Conservation (phyloP, 495 filamentous ascomycete genomes). For the Aspergillus panamensis region DNA sequence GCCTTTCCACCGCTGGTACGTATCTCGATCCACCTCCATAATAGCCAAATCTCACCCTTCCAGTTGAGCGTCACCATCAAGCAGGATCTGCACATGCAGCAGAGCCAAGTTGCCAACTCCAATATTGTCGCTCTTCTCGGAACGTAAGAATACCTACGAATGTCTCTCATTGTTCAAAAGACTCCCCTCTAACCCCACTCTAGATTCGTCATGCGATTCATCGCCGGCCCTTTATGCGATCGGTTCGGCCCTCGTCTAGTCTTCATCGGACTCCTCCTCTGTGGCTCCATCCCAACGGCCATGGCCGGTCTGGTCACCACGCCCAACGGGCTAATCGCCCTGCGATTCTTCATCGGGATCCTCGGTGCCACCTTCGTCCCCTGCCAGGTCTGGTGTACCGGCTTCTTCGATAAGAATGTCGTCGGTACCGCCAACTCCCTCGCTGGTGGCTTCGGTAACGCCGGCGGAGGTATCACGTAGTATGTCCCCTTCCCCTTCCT, state of each 20-base stretch:
- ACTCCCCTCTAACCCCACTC: slow-evolving; percentile 20
- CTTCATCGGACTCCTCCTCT: slow-evolving; percentile 72
- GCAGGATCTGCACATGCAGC: slow-evolving; percentile 68
- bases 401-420: slow-evolving; percentile 93
- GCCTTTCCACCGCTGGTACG: slow-evolving; percentile 80
- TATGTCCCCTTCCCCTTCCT: slow-evolving; percentile 19
- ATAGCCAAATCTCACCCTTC: slow-evolving; percentile 3
- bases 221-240: slow-evolving; percentile 83
- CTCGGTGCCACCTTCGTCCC: slow-evolving; percentile 89
- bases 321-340: slow-evolving; percentile 65
- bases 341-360: slow-evolving; percentile 92
- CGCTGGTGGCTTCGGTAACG: slow-evolving; percentile 82
- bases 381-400: slow-evolving; percentile 94
- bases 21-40: slow-evolving; percentile 3
- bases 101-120: slow-evolving; percentile 75
- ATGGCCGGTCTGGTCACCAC: slow-evolving; percentile 73
- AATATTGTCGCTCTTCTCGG: slow-evolving; percentile 85
- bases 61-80: slow-evolving; percentile 70
- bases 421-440: slow-evolving; percentile 89
- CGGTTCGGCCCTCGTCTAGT: slow-evolving; percentile 76
- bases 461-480: slow-evolving; percentile 82
- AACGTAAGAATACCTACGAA: no score
- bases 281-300: slow-evolving; percentile 77
- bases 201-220: slow-evolving; percentile 75
- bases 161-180: no score